Conservation (phyloP, 1,284 basidiomycete species). For the Lentinus polychrous region DNA sequence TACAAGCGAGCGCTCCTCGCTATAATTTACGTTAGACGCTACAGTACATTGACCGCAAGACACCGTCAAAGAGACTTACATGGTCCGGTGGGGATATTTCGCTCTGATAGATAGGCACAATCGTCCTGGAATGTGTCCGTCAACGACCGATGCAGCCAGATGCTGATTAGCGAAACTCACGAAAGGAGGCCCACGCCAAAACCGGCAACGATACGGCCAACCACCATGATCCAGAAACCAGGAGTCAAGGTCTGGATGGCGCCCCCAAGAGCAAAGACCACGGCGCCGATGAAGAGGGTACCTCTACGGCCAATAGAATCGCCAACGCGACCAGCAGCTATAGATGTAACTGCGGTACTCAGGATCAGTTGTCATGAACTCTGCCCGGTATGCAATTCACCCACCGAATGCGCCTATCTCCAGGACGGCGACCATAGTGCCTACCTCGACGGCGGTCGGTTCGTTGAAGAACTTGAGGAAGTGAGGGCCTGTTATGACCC, state of each 20-base stretch:
- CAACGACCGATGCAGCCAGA: constrained; percentile 5
- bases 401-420: constrained; percentile 90
- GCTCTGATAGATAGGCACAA: constrained; percentile 96
- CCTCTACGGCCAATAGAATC: constrained; percentile 85
- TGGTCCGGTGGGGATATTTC: constrained; percentile 95
- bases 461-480: constrained; percentile 81
- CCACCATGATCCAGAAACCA: constrained; percentile 82
- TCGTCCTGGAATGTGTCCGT: constrained; percentile 52
- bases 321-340: constrained; percentile 84
- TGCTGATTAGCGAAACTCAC: constrained; percentile 37
- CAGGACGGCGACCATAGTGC: constrained; percentile 88
- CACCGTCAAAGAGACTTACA: constrained; percentile 37
- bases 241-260: constrained; percentile 84
- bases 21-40: constrained; percentile 24
- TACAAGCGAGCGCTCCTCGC: constrained; percentile 89
- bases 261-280: constrained; percentile 86
- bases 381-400: constrained; percentile 19
- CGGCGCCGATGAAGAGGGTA: constrained; percentile 83
- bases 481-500: constrained; percentile 90
- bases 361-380: constrained; percentile 5
- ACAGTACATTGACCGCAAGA: neutral
- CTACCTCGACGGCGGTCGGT: constrained; percentile 61
- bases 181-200: constrained; percentile 92
- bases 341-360: constrained; percentile 65
- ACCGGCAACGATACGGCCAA: constrained; percentile 84